Percentiles rank a stretch among this genome's conserved stretches.
phyloP scores from a whole-genome alignment of 1,284 basidiomycete genomes.

The Microbotryum saponariae region DNA sequence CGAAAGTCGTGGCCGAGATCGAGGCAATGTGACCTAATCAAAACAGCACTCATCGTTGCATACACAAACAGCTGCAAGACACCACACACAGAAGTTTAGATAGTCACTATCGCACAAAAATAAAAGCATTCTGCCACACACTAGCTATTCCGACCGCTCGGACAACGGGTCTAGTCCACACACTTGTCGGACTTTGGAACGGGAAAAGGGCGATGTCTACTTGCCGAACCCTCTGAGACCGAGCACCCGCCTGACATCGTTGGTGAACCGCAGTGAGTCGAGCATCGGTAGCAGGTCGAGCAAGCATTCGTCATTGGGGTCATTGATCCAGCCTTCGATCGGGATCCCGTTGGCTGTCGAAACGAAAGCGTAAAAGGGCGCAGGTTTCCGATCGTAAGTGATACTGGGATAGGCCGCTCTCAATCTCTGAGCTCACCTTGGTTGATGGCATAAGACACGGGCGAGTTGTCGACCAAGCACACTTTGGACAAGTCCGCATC shows the following conservation, averaged over 20 bases:
- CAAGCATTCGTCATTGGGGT: conserved; percentile 91
- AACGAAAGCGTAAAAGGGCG: neutral
- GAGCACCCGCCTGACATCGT: conserved; percentile 85
- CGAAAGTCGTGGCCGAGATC: too few relatives aligned
- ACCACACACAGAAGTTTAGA: too few relatives aligned
- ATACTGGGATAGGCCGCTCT: neutral
- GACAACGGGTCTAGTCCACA: too few relatives aligned
- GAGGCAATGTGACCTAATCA: too few relatives aligned
- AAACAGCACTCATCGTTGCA: too few relatives aligned
- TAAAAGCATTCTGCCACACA: too few relatives aligned
- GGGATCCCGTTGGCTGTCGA: conserved; percentile 85
- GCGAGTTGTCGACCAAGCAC: conserved; percentile 94
- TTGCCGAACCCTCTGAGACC: conserved; percentile 53
- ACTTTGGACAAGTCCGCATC: conserved; percentile 83
- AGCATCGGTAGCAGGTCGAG: conserved; percentile 91
- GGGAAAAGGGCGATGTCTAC: neutral
- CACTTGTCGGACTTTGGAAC: too few relatives aligned
- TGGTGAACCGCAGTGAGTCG: conserved; percentile 90
- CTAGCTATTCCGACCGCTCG: too few relatives aligned
- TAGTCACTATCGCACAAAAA: too few relatives aligned
- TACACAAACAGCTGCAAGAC: too few relatives aligned
- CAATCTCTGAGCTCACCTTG: conserved; percentile 57
- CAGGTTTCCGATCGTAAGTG: too few relatives aligned
- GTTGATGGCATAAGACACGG: conserved; percentile 83
- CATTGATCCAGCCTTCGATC: conserved; percentile 97